phyloP scores from a whole-genome alignment of 2,329 filamentous ascomycete genomes.

The Trichophyton benhamiae region DNA sequence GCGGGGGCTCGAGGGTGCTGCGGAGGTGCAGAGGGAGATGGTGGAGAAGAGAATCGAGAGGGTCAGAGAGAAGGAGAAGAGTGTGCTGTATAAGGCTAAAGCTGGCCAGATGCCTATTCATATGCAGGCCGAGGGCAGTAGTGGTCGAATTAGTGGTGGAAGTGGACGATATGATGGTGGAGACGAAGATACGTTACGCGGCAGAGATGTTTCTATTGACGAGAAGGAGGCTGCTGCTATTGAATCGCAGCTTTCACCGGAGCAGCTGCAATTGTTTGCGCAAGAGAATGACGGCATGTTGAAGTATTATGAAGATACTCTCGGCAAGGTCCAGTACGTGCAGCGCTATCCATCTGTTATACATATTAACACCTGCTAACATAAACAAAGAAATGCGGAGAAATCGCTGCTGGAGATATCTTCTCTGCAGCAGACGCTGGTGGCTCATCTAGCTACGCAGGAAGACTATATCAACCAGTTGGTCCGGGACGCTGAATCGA shows the following conservation, averaged over 20 bases:
- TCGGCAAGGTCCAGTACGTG: constrained; percentile 82
- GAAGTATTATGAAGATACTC: constrained; percentile 82
- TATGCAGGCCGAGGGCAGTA: constrained; percentile 2
- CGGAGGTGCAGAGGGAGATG: constrained; percentile 72
- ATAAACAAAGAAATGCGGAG: constrained; percentile 57
- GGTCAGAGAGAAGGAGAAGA: constrained; percentile 81
- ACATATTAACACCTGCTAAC: background rate
- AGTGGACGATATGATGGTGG: constrained; percentile 20
- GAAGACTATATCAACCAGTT: constrained; percentile 81
- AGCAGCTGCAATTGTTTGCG: constrained; percentile 88
- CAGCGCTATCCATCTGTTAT: background rate
- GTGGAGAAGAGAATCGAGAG: constrained; percentile 79
- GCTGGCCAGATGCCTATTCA: constrained; percentile 4
- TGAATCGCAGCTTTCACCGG: constrained; percentile 55
- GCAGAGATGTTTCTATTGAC: constrained; percentile 17
- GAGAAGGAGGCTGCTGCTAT: constrained; percentile 28
- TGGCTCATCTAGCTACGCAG: constrained; percentile 72
- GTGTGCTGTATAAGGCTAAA: constrained; percentile 59
- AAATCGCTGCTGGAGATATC: constrained; percentile 85
- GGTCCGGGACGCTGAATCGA: constrained; percentile 68
- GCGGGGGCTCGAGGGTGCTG: constrained; percentile 61
- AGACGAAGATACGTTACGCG: constrained; percentile 19
- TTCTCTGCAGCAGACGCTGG: constrained; percentile 78
- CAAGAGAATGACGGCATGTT: constrained; percentile 87
- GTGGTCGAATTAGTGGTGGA: constrained; percentile 11